Evolutionary conservation across 1,139 yeast species (phyloP).

Genomic region (Scheffersomyces illinoinensis): DNA sequence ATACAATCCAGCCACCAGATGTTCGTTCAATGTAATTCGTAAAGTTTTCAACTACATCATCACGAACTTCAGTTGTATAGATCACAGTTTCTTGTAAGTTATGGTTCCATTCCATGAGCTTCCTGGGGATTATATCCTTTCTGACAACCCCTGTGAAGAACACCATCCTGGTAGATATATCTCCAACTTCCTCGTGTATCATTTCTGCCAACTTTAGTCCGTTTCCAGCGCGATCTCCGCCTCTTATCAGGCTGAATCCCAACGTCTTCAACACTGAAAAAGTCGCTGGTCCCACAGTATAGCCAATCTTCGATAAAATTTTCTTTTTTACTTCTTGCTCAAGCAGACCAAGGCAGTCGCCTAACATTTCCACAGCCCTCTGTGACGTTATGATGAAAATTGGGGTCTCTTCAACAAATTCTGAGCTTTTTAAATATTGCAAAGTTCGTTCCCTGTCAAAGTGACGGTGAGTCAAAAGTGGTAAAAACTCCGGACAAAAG

Average conservation of each 20-base stretch:
- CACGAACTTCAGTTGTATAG: conserved; percentile 61
- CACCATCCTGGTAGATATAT: conserved; percentile 36
- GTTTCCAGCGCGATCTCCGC: conserved; percentile 80
- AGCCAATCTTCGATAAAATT: conserved; percentile 56
- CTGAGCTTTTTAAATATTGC: conserved; percentile 38
- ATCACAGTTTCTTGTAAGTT: conserved; percentile 64
- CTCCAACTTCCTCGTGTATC: conserved; percentile 46
- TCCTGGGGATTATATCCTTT: conserved; percentile 76
- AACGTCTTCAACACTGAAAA: conserved; percentile 53
- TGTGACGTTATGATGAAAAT: conserved; percentile 85
- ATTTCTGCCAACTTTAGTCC: conserved; percentile 70
- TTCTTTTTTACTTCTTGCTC: conserved; percentile 14
- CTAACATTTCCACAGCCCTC: conserved; percentile 82
- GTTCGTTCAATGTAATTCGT: conserved; percentile 6
- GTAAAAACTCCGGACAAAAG: conserved; percentile 56
- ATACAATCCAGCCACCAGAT: conserved; percentile 60
- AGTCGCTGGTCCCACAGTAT: conserved; percentile 94
- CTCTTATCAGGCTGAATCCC: conserved; percentile 71
- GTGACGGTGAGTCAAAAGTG: conserved; percentile 66
- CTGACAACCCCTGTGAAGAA: conserved; percentile 88
- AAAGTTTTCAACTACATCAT: conserved; percentile 47
- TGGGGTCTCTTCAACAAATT: conserved; percentile 40
- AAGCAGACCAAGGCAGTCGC: conserved; percentile 37
- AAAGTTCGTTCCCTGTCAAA: conserved; percentile 47
- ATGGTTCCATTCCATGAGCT: conserved; percentile 42